phyloP scores from a whole-genome alignment of 805 yeast species.

The Blastobotrys chiropterorum region DNA sequence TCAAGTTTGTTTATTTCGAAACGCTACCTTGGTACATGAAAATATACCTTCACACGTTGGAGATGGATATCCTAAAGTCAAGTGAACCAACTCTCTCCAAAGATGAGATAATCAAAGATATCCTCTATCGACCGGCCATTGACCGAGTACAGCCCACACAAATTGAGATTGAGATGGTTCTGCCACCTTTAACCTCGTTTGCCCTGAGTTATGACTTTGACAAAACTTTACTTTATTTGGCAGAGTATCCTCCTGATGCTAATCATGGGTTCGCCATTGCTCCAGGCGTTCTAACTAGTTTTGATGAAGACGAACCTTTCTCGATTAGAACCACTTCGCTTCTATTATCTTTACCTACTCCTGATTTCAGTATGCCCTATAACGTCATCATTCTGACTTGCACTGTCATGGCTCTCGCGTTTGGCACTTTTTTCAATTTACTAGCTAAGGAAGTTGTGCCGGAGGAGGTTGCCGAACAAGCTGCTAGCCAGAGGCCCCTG shows the following conservation, averaged over 20 bases:
- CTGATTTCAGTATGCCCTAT: conserved; percentile 98
- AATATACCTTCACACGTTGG: conserved; percentile 66
- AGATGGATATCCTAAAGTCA: conserved; percentile 27
- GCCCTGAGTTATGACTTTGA: conserved; percentile 74
- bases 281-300: conserved; percentile 72
- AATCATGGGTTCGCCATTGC: conserved; percentile 95
- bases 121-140: conserved; percentile 66
- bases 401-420: conserved; percentile 86
- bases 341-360: conserved; percentile 82
- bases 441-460: conserved; percentile 68
- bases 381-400: conserved; percentile 92
- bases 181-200: conserved; percentile 61
- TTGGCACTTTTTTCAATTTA: conserved; percentile 79
- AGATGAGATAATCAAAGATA: conserved; percentile 40
- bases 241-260: conserved; percentile 99
- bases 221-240: conserved; percentile 72
- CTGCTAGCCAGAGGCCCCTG: conserved; percentile 8
- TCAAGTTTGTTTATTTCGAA: conserved; percentile 62
- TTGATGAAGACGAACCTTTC: conserved; percentile 22
- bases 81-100: conserved; percentile 13
- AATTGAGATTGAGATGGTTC: conserved; percentile 55
- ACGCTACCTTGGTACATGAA: conserved; percentile 91
- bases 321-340: conserved; percentile 75
- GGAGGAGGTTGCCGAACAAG: conserved; percentile 47
- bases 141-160: conserved; percentile 82